Conservation (phyloP, 2,329 filamentous ascomycete genomes). For the Septoria linicola region DNA sequence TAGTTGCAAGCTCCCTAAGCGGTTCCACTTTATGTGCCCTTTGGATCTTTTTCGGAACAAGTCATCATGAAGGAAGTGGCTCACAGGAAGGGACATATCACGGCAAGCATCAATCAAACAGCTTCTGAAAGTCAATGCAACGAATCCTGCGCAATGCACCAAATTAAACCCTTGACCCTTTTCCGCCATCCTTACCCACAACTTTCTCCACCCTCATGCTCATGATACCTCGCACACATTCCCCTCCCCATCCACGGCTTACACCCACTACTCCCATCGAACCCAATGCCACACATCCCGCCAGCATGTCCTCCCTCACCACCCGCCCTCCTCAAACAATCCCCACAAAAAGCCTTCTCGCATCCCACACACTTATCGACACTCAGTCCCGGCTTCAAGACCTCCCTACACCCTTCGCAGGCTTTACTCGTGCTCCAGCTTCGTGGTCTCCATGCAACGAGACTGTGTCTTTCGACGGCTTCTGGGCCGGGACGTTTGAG, state of each 20-base stretch:
- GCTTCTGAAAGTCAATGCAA: too few relatives aligned
- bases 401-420: slow-evolving; percentile 42
- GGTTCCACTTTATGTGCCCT: too few relatives aligned
- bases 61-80: too few relatives aligned
- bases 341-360: slow-evolving; percentile 43
- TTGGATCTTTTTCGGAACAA: too few relatives aligned
- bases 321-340: slow-evolving; percentile 42
- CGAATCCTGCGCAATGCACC: too few relatives aligned
- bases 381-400: slow-evolving; percentile 42
- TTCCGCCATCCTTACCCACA: too few relatives aligned
- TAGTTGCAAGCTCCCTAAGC: too few relatives aligned
- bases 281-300: slow-evolving; percentile 25
- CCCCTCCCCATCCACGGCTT: slow-evolving; percentile 41
- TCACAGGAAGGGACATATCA: too few relatives aligned
- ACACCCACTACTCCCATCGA: slow-evolving; percentile 38
- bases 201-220: slow-evolving; percentile 36
- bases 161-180: too few relatives aligned
- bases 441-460: slow-evolving; percentile 43
- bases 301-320: slow-evolving; percentile 23
- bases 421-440: slow-evolving; percentile 36
- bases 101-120: too few relatives aligned
- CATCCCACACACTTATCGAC: slow-evolving; percentile 44
- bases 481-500: slow-evolving; percentile 48
- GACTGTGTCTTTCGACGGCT: slow-evolving; percentile 43
- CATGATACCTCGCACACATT: slow-evolving; percentile 40